These are phyloP conservation scores for Mycena indigotica DNA, from an alignment of 768 basidiomycete species.

Conservation along the genomic window DNA sequence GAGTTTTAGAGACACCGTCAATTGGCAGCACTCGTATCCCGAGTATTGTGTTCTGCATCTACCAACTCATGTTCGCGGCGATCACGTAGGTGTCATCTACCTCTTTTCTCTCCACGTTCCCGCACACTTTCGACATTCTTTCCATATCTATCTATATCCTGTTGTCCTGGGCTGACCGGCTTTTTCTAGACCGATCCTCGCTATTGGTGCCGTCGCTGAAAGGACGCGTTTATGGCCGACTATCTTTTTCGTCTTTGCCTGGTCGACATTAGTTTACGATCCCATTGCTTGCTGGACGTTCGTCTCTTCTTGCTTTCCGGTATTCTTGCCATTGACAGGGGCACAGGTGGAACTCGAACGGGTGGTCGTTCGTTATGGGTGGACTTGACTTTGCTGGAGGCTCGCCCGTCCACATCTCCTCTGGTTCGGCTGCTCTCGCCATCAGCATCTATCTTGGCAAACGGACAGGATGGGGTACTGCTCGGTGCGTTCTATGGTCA, in stretches of 20 bases:
- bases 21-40: conserved; percentile 74
- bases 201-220: conserved; percentile 91
- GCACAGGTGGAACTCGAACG: conserved; percentile 63
- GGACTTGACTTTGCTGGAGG: conserved; percentile 72
- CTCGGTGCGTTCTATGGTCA: conserved; percentile 26
- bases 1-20: conserved; percentile 75
- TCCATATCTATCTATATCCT: conserved; percentile 2
- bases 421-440: conserved; percentile 65
- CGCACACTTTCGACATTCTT: background rate
- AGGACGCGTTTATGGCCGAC: conserved; percentile 83
- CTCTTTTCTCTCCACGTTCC: background rate
- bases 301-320: background rate
- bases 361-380: conserved; percentile 75
- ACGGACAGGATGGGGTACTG: conserved; percentile 66
- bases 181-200: conserved; percentile 71
- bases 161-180: too few relatives aligned
- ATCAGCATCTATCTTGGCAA: conserved; percentile 66
- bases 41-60: conserved; percentile 75
- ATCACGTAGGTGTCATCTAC: conserved; percentile 61
- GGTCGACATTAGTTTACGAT: conserved; percentile 89
- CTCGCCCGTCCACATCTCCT: conserved; percentile 70
- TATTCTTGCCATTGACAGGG: background rate
- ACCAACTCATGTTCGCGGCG: conserved; percentile 89
- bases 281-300: conserved; percentile 95
- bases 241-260: conserved; percentile 87